Evolutionary conservation across 352 stramenopile genomes (phyloP).

Genomic region (Thraustochytrium striatum): DNA sequence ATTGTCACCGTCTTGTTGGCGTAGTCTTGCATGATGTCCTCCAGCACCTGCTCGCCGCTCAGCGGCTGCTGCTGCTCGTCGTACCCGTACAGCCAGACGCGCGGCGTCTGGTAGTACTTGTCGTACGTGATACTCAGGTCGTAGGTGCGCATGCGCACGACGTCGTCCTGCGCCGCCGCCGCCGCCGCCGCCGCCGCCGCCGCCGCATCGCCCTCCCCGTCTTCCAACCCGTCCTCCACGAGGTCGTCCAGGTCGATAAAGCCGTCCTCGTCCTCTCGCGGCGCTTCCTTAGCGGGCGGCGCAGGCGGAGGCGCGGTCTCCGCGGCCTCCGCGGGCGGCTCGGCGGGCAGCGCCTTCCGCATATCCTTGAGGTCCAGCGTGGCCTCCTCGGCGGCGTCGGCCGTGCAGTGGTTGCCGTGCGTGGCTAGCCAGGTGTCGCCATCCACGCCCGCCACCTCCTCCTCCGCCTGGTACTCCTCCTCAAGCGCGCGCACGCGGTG

Average conservation of each 20-base stretch:
- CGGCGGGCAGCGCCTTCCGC: background rate
- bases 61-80: conserved; percentile 75
- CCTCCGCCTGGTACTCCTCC: background rate
- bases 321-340: background rate
- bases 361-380: conserved; percentile 1
- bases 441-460: conserved; percentile 41
- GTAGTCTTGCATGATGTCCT: conserved; percentile 99
- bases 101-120: conserved; percentile 99
- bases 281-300: background rate
- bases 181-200: background rate
- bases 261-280: conserved; percentile 47
- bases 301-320: background rate
- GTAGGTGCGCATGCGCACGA: conserved; percentile 85
- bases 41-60: conserved; percentile 86
- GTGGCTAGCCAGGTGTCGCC: conserved; percentile 44
- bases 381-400: background rate
- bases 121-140: conserved; percentile 98
- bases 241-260: conserved; percentile 54
- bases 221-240: conserved; percentile 40
- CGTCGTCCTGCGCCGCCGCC: background rate
- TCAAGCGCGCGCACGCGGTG: conserved; percentile 47
- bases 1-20: conserved; percentile 98
- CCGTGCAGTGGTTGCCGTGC: background rate
- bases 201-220: background rate
- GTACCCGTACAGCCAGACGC: conserved; percentile 95